A percentile compares a stretch with the other conserved stretches of the same genome.
Evolutionary conservation across 2,329 filamentous ascomycete genomes (phyloP).

Genomic region (Geosmithia morbida): DNA sequence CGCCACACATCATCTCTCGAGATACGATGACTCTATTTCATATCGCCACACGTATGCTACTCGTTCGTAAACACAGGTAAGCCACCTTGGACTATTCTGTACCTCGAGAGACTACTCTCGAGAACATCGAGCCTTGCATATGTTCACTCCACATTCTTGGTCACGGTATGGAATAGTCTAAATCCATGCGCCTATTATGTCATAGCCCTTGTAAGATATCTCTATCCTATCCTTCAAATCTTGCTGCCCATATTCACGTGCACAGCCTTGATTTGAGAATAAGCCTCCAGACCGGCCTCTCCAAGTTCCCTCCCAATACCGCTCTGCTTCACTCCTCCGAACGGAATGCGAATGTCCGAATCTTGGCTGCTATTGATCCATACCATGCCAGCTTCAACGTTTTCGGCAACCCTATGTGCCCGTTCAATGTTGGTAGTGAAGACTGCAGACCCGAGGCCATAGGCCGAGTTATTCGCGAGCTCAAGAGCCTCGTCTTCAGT

Average conservation of each 20-base stretch:
- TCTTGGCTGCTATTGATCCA: constrained; percentile 17
- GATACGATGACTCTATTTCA: too few relatives aligned
- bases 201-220: too few relatives aligned
- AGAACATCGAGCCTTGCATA: too few relatives aligned
- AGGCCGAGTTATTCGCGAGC: constrained; percentile 23
- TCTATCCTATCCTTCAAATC: constrained; percentile 3
- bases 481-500: constrained; percentile 9
- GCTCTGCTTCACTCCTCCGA: constrained; percentile 40
- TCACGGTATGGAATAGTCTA: too few relatives aligned
- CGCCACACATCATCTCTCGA: too few relatives aligned
- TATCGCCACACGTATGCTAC: too few relatives aligned
- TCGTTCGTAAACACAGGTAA: too few relatives aligned
- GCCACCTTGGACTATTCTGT: too few relatives aligned
- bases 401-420: constrained; percentile 21
- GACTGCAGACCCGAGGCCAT: constrained; percentile 36
- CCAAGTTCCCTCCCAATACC: constrained; percentile 39
- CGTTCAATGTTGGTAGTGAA: constrained; percentile 35
- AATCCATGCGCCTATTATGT: too few relatives aligned
- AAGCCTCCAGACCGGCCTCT: constrained; percentile 23
- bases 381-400: constrained; percentile 33
- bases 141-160: too few relatives aligned
- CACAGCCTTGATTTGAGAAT: constrained; percentile 18
- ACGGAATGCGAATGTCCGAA: constrained; percentile 8
- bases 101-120: too few relatives aligned
- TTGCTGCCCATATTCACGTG: constrained; percentile 10